These are phyloP conservation scores for Spencermartinsiella europaea DNA, from an alignment of 805 yeast genomes.

Conservation along the genomic window DNA sequence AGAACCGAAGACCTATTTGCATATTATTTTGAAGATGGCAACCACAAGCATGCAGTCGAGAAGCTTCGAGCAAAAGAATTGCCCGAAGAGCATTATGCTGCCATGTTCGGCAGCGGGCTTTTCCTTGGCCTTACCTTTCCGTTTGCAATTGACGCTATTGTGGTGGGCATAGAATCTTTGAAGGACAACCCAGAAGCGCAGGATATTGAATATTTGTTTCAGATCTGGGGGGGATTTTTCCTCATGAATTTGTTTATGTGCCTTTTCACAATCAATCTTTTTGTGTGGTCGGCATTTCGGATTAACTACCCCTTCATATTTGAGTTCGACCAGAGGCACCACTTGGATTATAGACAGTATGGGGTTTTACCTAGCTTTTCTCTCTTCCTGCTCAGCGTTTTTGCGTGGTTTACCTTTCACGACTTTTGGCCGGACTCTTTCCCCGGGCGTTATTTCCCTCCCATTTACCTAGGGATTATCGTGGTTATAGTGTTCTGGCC, in stretches of 20 bases:
- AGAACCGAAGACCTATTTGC: conserved; percentile 67
- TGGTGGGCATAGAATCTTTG: conserved; percentile 43
- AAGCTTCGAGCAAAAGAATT: conserved; percentile 50
- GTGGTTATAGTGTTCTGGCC: conserved; percentile 56
- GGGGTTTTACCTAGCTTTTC: conserved; percentile 58
- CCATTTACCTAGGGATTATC: conserved; percentile 59
- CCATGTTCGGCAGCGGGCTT: conserved; percentile 58
- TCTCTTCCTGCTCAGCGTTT: conserved; percentile 50
- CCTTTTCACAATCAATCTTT: conserved; percentile 63
- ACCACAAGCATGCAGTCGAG: conserved; percentile 67
- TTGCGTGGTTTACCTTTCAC: conserved; percentile 72
- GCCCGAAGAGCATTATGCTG: conserved; percentile 34
- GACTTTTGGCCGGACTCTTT: conserved; percentile 57
- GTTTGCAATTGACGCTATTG: conserved; percentile 55
- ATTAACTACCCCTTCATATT: conserved; percentile 90
- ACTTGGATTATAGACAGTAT: conserved; percentile 61
- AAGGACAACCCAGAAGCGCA: conserved; percentile 37
- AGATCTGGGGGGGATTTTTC: conserved; percentile 91
- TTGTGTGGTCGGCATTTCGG: conserved; percentile 65
- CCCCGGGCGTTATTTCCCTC: conserved; percentile 74
- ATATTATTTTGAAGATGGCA: conserved; percentile 60
- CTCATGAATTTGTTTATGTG: conserved; percentile 54
- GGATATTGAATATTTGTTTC: conserved; percentile 60
- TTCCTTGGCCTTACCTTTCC: conserved; percentile 69
- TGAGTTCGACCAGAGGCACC: conserved; percentile 70